phyloP scores from a whole-genome alignment of 345 rosid genomes.

The Toxicodendron radicans region DNA sequence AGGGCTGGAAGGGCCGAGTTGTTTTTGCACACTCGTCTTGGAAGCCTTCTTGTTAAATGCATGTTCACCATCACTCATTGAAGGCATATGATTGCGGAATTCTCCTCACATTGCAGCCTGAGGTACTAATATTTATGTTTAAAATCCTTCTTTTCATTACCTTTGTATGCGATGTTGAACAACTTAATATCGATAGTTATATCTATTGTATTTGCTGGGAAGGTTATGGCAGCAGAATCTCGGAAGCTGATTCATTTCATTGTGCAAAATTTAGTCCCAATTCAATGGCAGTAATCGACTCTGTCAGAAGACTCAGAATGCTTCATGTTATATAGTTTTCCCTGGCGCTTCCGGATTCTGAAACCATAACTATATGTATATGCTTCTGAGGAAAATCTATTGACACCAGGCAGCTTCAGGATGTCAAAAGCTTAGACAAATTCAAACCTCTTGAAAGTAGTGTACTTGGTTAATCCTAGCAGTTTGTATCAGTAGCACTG shows the following conservation, averaged over 20 bases:
- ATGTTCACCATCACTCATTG: background rate
- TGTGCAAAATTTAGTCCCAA: background rate
- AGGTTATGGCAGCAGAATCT: slow-evolving; percentile 11
- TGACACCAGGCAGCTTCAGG: background rate
- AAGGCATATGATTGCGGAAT: slow-evolving; percentile 15
- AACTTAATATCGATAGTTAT: slow-evolving; percentile 10
- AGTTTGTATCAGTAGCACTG: slow-evolving; percentile 3
- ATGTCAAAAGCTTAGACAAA: background rate
- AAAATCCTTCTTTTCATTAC: background rate
- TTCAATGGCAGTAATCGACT: background rate
- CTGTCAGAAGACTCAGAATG: background rate
- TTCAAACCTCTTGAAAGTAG: background rate
- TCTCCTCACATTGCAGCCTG: background rate
- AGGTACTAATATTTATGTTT: slow-evolving; percentile 20
- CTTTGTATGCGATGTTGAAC: background rate
- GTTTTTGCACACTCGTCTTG: slow-evolving; percentile 46
- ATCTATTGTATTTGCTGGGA: background rate
- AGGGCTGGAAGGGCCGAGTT: slow-evolving; percentile 63
- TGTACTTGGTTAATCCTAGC: slow-evolving; percentile 1
- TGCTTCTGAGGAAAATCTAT: background rate
- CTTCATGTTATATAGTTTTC: no score
- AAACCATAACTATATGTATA: background rate
- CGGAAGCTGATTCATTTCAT: slow-evolving; percentile 4
- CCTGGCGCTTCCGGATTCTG: background rate
- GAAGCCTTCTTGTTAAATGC: slow-evolving; percentile 31